These are phyloP conservation scores for Jasminum sambac DNA, from an alignment of 257 asterid genomes.

Conservation along the genomic window DNA sequence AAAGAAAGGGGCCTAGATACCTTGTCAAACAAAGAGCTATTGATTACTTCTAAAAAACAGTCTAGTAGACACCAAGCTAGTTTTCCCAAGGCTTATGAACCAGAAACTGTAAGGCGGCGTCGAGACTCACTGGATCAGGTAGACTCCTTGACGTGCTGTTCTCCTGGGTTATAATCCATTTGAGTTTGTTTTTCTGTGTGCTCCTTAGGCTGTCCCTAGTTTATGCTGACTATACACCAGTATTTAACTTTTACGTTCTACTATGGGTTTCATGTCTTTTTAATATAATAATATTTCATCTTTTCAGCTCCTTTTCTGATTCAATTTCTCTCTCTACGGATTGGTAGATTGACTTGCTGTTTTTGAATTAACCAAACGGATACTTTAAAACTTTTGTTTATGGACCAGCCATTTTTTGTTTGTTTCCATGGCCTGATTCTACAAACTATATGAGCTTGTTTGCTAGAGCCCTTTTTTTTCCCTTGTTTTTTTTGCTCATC, in stretches of 20 bases:
- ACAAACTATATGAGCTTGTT: no score
- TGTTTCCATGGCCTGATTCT: not conserved
- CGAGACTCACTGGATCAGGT: conserved; percentile 82
- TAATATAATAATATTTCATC: not conserved
- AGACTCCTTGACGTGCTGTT: conserved; percentile 27
- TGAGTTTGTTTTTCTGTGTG: conserved; percentile 16
- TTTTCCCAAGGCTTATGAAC: conserved; percentile 52
- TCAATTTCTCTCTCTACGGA: not conserved
- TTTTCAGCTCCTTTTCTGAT: not conserved
- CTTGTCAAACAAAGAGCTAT: conserved; percentile 44
- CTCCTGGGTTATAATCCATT: conserved; percentile 4
- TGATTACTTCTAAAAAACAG: conserved; percentile 40
- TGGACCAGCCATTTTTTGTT: not conserved
- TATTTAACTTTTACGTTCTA: not conserved
- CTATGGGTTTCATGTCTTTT: not conserved
- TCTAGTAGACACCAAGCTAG: conserved; percentile 46
- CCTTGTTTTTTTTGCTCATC: no score
- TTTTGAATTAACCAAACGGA: not conserved
- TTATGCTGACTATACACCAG: not conserved
- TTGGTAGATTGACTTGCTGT: not conserved
- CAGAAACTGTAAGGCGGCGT: conserved; percentile 80
- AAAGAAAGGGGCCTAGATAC: conserved; percentile 42
- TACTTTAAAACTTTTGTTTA: conserved; percentile 11
- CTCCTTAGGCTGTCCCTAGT: conserved; percentile 16
- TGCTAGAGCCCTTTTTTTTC: no score